A percentile compares a stretch with the other conserved stretches of the same genome.
phyloP scores from a whole-genome alignment of 176 grass and related monocot species.

The Rhynchospora pubera region DNA sequence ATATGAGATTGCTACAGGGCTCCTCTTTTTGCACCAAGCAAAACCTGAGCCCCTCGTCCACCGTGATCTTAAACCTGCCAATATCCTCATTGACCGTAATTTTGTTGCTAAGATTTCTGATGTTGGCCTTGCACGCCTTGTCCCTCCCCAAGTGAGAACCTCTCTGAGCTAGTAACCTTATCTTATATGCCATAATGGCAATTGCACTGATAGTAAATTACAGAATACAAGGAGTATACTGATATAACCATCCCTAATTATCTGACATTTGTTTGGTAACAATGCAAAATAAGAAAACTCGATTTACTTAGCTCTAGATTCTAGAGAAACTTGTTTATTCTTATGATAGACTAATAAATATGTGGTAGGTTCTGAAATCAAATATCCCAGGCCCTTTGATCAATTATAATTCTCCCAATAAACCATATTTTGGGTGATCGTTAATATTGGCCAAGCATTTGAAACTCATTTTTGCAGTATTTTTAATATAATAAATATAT shows the following conservation, averaged over 20 bases:
- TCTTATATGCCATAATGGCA: neutral
- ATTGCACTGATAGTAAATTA: neutral
- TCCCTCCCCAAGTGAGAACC: conserved; percentile 42
- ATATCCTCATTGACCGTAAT: conserved; percentile 92
- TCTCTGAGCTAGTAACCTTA: neutral
- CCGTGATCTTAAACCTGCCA: conserved; percentile 84
- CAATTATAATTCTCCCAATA: neutral
- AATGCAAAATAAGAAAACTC: neutral
- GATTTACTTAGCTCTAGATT: neutral
- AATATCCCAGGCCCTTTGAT: neutral
- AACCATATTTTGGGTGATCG: neutral
- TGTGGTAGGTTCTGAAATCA: neutral
- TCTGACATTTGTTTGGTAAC: neutral
- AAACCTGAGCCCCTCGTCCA: conserved; percentile 88
- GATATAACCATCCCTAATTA: neutral
- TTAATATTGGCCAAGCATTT: neutral
- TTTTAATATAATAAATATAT: neutral
- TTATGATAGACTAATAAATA: neutral
- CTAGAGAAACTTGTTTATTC: neutral
- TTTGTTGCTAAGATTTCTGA: conserved; percentile 88
- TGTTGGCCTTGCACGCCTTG: conserved; percentile 75
- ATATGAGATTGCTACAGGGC: conserved; percentile 60
- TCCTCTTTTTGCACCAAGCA: conserved; percentile 80
- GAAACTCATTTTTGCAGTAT: neutral
- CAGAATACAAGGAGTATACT: neutral